phyloP scores from a whole-genome alignment of 2,329 filamentous ascomycete species.

The Diaporthe australafricana region DNA sequence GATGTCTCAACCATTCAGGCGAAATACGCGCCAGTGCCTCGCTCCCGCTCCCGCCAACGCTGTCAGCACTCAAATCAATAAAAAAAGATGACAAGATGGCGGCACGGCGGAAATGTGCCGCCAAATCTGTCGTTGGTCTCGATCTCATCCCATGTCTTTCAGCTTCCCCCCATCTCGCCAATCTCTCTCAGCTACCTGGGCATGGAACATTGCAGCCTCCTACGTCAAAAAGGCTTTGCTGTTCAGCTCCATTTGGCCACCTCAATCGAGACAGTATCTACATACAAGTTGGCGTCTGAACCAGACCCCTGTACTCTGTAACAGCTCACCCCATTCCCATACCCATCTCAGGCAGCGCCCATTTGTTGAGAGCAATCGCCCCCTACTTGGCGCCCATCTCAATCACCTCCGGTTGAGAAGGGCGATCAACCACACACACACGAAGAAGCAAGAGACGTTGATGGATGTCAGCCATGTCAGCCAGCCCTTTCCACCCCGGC shows the following conservation, averaged over 20 bases:
- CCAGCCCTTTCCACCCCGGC: neutral
- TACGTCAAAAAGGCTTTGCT: conserved; percentile 1
- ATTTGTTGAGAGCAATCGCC: conserved; percentile 4
- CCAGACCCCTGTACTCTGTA: neutral
- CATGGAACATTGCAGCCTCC: conserved; percentile 9
- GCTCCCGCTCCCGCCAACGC: conserved; percentile 15
- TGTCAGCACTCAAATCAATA: conserved; percentile 20
- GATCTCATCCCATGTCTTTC: neutral
- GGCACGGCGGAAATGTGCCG: conserved; percentile 21
- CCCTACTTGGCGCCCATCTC: neutral
- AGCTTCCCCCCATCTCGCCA: conserved; percentile 7
- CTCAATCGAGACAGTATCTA: too few species aligned
- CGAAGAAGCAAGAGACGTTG: neutral
- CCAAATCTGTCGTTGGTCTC: neutral
- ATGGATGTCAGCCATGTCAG: conserved; percentile 26
- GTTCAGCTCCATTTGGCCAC: neutral
- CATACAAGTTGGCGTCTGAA: neutral
- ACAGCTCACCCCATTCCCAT: neutral
- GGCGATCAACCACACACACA: neutral
- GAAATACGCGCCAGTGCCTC: neutral
- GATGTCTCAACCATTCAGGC: conserved; percentile 8
- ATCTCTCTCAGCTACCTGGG: neutral
- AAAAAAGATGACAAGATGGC: conserved; percentile 13
- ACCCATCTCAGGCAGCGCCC: neutral
- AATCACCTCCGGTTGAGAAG: conserved; percentile 13